These are phyloP conservation scores for Backusella australiensis DNA, from an alignment of 192 early-diverging fungal species.

Conservation along the genomic window DNA sequence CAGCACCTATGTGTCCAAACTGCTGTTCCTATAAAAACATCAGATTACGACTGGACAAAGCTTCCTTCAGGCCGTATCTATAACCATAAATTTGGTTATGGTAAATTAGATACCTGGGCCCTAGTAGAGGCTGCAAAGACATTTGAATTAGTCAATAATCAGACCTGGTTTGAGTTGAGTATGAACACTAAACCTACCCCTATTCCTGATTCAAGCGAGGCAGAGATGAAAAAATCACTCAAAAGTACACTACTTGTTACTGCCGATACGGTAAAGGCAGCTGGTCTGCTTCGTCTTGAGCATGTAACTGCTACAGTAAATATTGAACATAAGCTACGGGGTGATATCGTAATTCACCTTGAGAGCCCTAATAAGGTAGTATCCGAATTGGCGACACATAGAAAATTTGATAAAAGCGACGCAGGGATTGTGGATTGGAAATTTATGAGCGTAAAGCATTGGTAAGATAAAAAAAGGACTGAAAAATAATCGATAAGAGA, in stretches of 20 bases:
- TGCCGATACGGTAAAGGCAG: slow-evolving; percentile 45
- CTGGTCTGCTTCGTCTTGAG: slow-evolving; percentile 65
- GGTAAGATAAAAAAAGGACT: slow-evolving; percentile 37
- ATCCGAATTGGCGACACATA: slow-evolving; percentile 63
- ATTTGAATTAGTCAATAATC: slow-evolving; percentile 58
- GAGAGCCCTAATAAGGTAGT: slow-evolving; percentile 64
- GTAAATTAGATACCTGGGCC: slow-evolving; percentile 77
- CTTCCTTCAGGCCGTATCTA: slow-evolving; percentile 67
- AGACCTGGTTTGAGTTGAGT: slow-evolving; percentile 52
- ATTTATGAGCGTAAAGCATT: slow-evolving; percentile 93
- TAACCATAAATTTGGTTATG: slow-evolving; percentile 92
- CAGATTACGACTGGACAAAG: slow-evolving; percentile 69
- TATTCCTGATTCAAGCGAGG: slow-evolving; percentile 56
- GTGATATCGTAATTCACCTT: slow-evolving; percentile 77
- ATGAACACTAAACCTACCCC: slow-evolving; percentile 36
- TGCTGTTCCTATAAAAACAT: slow-evolving; percentile 64
- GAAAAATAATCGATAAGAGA: neutral
- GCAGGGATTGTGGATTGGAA: slow-evolving; percentile 81
- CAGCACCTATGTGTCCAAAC: slow-evolving; percentile 81
- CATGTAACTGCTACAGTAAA: slow-evolving; percentile 83
- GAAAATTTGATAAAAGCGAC: slow-evolving; percentile 59
- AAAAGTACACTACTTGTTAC: slow-evolving; percentile 43
- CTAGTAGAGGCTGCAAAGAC: slow-evolving; percentile 74
- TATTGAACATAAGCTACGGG: slow-evolving; percentile 72
- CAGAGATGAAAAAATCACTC: slow-evolving; percentile 37